Evolutionary conservation across 2,329 filamentous ascomycete species (phyloP).

Genomic region (Diatrype stigma): DNA sequence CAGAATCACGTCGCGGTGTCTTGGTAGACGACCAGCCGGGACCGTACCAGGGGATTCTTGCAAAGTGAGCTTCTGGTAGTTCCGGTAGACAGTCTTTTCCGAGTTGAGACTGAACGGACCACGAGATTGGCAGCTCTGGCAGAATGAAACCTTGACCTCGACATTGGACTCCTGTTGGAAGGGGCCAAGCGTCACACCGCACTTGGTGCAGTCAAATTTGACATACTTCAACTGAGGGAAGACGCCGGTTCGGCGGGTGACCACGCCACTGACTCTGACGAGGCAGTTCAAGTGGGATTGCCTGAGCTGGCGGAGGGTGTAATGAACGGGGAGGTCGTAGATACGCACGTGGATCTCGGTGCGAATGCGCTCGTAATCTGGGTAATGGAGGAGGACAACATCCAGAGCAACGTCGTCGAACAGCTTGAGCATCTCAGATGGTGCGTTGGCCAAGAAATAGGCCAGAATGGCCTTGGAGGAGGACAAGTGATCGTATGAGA

Average conservation of each 20-base stretch:
- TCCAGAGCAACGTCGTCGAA: constrained; percentile 98
- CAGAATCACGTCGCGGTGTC: constrained; percentile 89
- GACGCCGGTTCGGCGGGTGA: constrained; percentile 88
- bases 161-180: constrained; percentile 97
- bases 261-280: constrained; percentile 89
- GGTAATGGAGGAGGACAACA: constrained; percentile 91
- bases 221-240: constrained; percentile 98
- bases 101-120: constrained; percentile 95
- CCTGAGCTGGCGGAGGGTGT: constrained; percentile 89
- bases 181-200: constrained; percentile 83
- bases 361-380: constrained; percentile 95
- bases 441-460: constrained; percentile 94
- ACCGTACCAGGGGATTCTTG: constrained; percentile 97
- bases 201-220: constrained; percentile 96
- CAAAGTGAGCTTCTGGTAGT: constrained; percentile 96
- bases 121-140: constrained; percentile 91
- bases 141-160: constrained; percentile 94
- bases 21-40: constrained; percentile 87
- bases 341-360: constrained; percentile 97
- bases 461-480: constrained; percentile 89
- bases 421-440: constrained; percentile 89
- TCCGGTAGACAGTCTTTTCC: constrained; percentile 96
- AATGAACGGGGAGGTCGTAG: constrained; percentile 88
- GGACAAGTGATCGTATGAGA: constrained; percentile 89
- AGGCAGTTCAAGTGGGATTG: constrained; percentile 96